Evolutionary conservation across 495 filamentous ascomycete genomes (phyloP).

Genomic region (Xylaria palmicola): DNA sequence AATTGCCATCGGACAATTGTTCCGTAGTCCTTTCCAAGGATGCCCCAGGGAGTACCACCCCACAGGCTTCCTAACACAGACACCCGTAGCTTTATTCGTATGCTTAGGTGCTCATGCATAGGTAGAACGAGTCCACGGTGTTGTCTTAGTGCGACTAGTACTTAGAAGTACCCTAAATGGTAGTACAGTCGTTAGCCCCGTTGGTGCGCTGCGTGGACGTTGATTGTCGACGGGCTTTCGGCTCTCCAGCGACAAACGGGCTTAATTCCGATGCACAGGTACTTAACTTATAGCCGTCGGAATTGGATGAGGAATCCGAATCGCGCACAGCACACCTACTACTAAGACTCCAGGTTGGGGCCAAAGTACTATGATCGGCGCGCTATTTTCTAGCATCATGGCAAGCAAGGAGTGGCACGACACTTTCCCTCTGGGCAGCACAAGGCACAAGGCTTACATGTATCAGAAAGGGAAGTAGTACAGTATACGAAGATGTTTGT

Average conservation of each 20-base stretch:
- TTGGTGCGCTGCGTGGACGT: too few species aligned
- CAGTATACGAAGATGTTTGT: neutral
- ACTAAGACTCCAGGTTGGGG: neutral
- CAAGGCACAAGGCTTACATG: neutral
- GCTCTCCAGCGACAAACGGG: too few species aligned
- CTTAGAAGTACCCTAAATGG: too few species aligned
- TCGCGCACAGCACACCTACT: neutral
- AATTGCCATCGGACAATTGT: neutral
- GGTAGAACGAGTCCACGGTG: too few species aligned
- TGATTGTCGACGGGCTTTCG: too few species aligned
- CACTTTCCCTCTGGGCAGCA: neutral
- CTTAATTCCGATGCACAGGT: neutral
- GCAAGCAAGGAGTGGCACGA: slow-evolving; percentile 10
- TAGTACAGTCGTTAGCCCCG: too few species aligned
- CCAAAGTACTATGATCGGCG: slow-evolving; percentile 5
- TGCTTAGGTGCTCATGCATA: too few species aligned
- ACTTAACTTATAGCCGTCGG: neutral
- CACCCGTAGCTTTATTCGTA: too few species aligned
- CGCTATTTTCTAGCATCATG: slow-evolving; percentile 19
- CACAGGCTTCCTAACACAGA: too few species aligned
- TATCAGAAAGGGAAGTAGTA: neutral
- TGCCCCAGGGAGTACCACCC: neutral
- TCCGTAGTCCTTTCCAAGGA: neutral
- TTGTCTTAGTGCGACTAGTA: too few species aligned
- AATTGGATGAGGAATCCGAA: slow-evolving; percentile 1